phyloP scores from a whole-genome alignment of 176 grass and related monocot species.

The Calamus simplicifolius region DNA sequence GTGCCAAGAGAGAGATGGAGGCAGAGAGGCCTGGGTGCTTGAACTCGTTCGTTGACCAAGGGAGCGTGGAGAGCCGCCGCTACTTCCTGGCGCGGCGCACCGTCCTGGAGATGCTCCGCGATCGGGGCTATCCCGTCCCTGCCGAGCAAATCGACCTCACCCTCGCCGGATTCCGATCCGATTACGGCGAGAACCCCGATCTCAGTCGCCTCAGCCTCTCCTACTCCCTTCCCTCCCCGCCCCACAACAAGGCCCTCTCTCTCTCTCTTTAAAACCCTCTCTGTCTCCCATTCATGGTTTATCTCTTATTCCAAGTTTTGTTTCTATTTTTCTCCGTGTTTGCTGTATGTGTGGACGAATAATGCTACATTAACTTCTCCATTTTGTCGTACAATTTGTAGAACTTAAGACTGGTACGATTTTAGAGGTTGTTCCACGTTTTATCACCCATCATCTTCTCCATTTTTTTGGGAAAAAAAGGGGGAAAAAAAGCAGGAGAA shows the following conservation, averaged over 20 bases:
- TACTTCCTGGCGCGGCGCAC: constrained; percentile 85
- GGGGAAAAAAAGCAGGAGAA: too few species aligned
- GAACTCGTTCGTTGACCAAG: constrained; percentile 42
- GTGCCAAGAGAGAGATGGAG: background rate
- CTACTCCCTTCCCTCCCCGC: constrained; percentile 37
- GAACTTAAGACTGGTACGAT: too few species aligned
- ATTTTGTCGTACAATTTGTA: too few species aligned
- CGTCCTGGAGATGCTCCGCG: constrained; percentile 76
- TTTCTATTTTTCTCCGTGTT: too few species aligned
- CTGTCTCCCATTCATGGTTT: background rate
- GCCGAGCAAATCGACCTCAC: constrained; percentile 39
- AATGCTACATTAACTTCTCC: too few species aligned
- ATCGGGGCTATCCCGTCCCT: constrained; percentile 54
- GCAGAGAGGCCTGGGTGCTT: constrained; percentile 25
- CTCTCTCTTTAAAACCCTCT: background rate
- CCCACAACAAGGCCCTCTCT: constrained; percentile 47
- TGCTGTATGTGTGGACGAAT: too few species aligned
- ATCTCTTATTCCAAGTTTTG: background rate
- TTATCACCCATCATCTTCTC: too few species aligned
- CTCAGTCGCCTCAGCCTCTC: constrained; percentile 46
- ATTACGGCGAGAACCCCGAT: constrained; percentile 33
- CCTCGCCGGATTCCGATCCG: constrained; percentile 68
- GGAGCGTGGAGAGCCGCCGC: constrained; percentile 54
- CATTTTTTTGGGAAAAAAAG: too few species aligned
- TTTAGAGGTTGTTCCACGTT: too few species aligned